These are phyloP conservation scores for Glycine soja DNA, from an alignment of 306 rosid genomes.

Conservation along the genomic window DNA sequence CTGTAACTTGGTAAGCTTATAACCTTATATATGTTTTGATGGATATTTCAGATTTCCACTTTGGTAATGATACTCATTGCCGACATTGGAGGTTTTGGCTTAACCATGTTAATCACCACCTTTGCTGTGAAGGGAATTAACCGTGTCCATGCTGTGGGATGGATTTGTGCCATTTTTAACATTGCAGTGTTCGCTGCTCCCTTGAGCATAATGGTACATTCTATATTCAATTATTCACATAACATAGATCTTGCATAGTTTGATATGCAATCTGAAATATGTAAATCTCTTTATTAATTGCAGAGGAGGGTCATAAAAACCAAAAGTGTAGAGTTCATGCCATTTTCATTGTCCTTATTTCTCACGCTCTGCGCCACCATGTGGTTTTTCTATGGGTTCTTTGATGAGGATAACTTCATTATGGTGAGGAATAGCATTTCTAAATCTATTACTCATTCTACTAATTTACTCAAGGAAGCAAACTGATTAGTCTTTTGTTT, in stretches of 20 bases:
- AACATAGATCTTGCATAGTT: not conserved
- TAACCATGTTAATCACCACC: conserved; percentile 44
- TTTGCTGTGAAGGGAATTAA: conserved; percentile 45
- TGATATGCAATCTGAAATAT: conserved; percentile 3
- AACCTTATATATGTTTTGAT: conserved; percentile 17
- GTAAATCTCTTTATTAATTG: conserved; percentile 24
- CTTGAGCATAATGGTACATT: conserved; percentile 69
- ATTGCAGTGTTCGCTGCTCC: conserved; percentile 80
- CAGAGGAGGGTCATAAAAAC: conserved; percentile 74
- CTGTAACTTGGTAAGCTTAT: not conserved
- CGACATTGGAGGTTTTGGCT: conserved; percentile 51
- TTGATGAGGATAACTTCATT: conserved; percentile 61
- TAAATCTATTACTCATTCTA: not conserved
- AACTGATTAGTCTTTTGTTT: conserved; percentile 19
- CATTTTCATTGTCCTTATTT: conserved; percentile 67
- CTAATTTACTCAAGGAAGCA: conserved; percentile 19
- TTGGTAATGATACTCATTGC: conserved; percentile 50
- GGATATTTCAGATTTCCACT: conserved; percentile 55
- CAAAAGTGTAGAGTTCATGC: conserved; percentile 75
- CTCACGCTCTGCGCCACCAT: conserved; percentile 64
- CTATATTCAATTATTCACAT: not conserved
- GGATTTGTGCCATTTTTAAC: conserved; percentile 67
- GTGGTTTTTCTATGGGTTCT: conserved; percentile 80
- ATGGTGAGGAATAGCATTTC: conserved; percentile 57
- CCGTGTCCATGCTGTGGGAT: conserved; percentile 60